A percentile compares a stretch with the other conserved stretches of the same genome.
phyloP scores from a whole-genome alignment of 2,329 filamentous ascomycete species.

The Diaporthe vexans region DNA sequence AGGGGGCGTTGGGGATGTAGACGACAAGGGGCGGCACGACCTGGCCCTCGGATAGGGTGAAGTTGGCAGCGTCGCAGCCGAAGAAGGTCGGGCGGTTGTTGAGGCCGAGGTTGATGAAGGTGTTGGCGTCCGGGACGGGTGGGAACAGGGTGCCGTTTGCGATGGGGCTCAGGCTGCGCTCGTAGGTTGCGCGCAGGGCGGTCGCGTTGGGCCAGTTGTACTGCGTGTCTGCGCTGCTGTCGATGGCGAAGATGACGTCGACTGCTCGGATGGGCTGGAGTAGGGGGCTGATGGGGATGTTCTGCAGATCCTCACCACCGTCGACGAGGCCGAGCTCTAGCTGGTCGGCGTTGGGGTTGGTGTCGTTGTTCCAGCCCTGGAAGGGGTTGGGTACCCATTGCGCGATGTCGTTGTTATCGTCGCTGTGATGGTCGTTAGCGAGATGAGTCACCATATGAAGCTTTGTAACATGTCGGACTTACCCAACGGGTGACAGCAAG shows the following conservation, averaged over 20 bases:
- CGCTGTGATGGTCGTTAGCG: conserved; percentile 45
- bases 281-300: conserved; percentile 66
- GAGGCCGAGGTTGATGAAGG: conserved; percentile 70
- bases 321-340: conserved; percentile 62
- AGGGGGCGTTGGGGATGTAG: conserved; percentile 90
- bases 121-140: conserved; percentile 66
- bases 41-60: conserved; percentile 44
- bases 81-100: conserved; percentile 75
- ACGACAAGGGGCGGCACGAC: conserved; percentile 50
- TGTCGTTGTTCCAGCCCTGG: conserved; percentile 62
- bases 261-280: conserved; percentile 65
- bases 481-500: conserved; percentile 67
- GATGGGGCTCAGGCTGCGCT: conserved; percentile 61
- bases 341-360: conserved; percentile 54
- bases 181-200: conserved; percentile 70
- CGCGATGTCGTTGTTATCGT: conserved; percentile 63
- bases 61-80: conserved; percentile 65
- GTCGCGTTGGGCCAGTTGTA: conserved; percentile 73
- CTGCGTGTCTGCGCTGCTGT: conserved; percentile 73
- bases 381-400: conserved; percentile 73
- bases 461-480: neutral
- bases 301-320: conserved; percentile 64
- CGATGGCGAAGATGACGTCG: conserved; percentile 75
- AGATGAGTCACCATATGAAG: too few species aligned
- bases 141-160: conserved; percentile 71